Conservation (phyloP, 2,329 filamentous ascomycete species). For the Gremmenia infestans region DNA sequence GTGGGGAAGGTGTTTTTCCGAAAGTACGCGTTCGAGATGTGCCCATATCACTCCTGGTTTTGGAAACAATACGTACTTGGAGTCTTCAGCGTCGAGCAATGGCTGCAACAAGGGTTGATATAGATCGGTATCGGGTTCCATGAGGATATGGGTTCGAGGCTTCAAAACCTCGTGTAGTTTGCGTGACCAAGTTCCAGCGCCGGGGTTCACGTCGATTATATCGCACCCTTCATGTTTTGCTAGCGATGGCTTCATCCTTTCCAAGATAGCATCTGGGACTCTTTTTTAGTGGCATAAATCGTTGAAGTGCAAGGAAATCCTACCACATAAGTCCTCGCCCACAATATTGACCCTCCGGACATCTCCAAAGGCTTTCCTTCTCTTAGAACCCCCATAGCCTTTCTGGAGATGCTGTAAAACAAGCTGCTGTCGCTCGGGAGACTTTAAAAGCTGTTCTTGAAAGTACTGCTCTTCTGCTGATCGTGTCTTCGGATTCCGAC, state of each 20-base stretch:
- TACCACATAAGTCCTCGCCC: conserved; percentile 43
- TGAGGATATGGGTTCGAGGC: conserved; percentile 75
- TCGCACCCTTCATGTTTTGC: conserved; percentile 71
- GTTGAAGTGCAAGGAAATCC: neutral
- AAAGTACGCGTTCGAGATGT: conserved; percentile 52
- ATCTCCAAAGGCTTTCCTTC: conserved; percentile 24
- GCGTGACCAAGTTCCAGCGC: conserved; percentile 70
- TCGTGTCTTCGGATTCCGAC: neutral
- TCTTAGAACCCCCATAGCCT: neutral
- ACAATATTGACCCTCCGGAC: conserved; percentile 48
- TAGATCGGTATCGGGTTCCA: conserved; percentile 62
- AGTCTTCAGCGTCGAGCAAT: conserved; percentile 46
- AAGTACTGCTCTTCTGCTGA: neutral
- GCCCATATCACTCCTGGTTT: conserved; percentile 56
- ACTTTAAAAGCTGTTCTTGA: neutral
- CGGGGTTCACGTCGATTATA: conserved; percentile 82
- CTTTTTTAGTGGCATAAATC: conserved; percentile 3
- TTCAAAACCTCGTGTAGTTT: conserved; percentile 70
- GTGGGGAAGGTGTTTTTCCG: conserved; percentile 46
- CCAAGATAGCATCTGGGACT: conserved; percentile 37
- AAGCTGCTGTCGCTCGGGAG: neutral
- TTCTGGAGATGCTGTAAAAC: conserved; percentile 4
- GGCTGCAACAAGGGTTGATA: conserved; percentile 59
- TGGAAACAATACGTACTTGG: conserved; percentile 44
- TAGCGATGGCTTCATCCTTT: conserved; percentile 65